Conservation (phyloP, 2,329 filamentous ascomycete species). For the Plenodomus lindquistii region DNA sequence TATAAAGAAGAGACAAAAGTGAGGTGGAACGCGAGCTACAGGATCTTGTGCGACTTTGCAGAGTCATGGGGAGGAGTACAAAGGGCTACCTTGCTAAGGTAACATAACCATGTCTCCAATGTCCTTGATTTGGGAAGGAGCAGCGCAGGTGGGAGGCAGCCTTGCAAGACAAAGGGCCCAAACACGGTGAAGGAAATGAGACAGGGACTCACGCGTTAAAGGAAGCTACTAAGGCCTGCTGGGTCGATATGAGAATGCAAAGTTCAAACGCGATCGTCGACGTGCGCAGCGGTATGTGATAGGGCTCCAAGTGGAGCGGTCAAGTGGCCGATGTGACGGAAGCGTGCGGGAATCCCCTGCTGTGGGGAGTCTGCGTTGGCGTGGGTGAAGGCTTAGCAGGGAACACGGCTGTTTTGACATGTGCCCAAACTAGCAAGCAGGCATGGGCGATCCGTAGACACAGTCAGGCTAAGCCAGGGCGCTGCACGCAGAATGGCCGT, state of each 20-base stretch:
- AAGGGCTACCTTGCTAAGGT: conserved; percentile 38
- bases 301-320: conserved; percentile 25
- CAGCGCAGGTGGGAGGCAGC: conserved; percentile 17
- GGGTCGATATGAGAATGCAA: conserved; percentile 20
- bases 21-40: conserved; percentile 17
- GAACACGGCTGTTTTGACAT: conserved; percentile 34
- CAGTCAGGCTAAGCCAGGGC: conserved; percentile 22
- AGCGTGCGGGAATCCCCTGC: conserved; percentile 38
- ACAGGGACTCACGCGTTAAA: conserved; percentile 40
- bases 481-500: conserved; percentile 15
- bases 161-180: conserved; percentile 38
- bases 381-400: conserved; percentile 26
- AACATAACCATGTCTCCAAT: conserved; percentile 32
- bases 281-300: conserved; percentile 25
- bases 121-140: conserved; percentile 38
- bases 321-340: conserved; percentile 34
- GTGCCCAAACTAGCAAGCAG: conserved; percentile 21
- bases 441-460: conserved; percentile 14
- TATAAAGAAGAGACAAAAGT: conserved; percentile 25
- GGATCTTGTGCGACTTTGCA: conserved; percentile 33
- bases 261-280: conserved; percentile 30
- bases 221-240: conserved; percentile 24
- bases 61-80: conserved; percentile 39
- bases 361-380: conserved; percentile 32
- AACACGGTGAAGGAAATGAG: conserved; percentile 36